Base-by-base conservation (phyloP, 345 rosid genomes). In the Rubroshorea leprosula region DNA sequence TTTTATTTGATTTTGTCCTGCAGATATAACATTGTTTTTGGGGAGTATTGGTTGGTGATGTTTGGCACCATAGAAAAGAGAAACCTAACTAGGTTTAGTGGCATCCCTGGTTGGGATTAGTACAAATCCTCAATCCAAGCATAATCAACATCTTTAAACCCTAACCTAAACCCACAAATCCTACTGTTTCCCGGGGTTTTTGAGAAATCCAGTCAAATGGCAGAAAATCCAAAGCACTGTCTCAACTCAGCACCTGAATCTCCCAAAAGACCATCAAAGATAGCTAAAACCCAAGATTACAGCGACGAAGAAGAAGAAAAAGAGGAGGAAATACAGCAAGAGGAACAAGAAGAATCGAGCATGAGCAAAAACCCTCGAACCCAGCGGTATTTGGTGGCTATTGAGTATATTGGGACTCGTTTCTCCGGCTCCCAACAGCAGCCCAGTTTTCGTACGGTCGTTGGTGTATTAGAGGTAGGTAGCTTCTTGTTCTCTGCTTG, bases 381-480 rank as follows among this genome's bases (percentile, higher is more conserved):
- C 51, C 98, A 89, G 58, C 88, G 98, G 39, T 92, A 92, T 68
- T 73, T 92, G 74, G 65, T 92, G 1, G 95, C 95, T 41, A 62
- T 92, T 22, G 95, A 92, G 75, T 92, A 92, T 54, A 72, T 89
- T 5, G 96, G 98, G 8, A 86, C 93, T 50, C 90, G 90, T 23
- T 92, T 92, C 64, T 79, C 76, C 5, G 96, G 98, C 1, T 86
- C 95, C 19, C 98, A 92, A 69, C 76, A 92, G 71, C 98, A 92
- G 69, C 73, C 68, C 17, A 76, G 44, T 52, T 46, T 60, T 64
- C 80, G 98, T 25, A 92, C 98, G 0, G 98, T 84, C 52, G 89
- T 83, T 49, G 93, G 93, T 12, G 90, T 70, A 8, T 83, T 92
- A 45, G 86, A 92, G 93, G 98, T 90, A 57, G 93, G 98, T 90